These are phyloP conservation scores for Podila horticola DNA, from an alignment of 192 early-diverging fungal genomes.

Conservation along the genomic window DNA sequence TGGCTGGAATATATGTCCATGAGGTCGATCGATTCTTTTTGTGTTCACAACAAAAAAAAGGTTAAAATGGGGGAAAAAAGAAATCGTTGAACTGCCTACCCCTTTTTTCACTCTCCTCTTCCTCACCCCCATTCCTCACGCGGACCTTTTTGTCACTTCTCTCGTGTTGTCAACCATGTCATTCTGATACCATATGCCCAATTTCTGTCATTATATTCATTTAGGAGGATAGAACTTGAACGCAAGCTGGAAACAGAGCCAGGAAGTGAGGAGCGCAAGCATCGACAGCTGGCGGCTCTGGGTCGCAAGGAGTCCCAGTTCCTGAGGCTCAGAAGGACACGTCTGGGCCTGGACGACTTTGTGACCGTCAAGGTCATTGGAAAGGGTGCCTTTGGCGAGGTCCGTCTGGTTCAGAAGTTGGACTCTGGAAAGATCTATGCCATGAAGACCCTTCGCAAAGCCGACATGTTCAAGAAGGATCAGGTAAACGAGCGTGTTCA, in stretches of 20 bases:
- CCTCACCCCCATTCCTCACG: too few relatives aligned
- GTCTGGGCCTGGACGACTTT: constrained; percentile 93
- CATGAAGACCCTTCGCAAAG: constrained; percentile 97
- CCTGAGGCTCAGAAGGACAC: constrained; percentile 89
- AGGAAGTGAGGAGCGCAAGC: constrained; percentile 90
- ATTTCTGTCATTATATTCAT: neutral
- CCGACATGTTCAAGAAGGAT: constrained; percentile 98
- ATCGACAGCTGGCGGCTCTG: constrained; percentile 79
- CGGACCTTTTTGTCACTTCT: too few relatives aligned
- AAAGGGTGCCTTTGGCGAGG: constrained; percentile 98
- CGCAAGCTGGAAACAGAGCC: constrained; percentile 75
- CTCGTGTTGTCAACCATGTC: too few relatives aligned
- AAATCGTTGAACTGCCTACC: too few relatives aligned
- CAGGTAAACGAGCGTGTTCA: constrained; percentile 63
- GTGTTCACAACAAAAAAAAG: too few relatives aligned
- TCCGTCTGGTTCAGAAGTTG: constrained; percentile 95
- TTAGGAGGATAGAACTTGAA: constrained; percentile 84
- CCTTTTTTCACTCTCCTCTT: too few relatives aligned
- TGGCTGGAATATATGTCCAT: too few relatives aligned
- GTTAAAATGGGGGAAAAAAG: too few relatives aligned
- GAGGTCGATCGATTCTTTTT: too few relatives aligned
- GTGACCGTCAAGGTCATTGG: constrained; percentile 98
- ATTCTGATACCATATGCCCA: too few relatives aligned
- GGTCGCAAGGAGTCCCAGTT: constrained; percentile 95
- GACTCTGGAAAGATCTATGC: constrained; percentile 99